Percentiles rank a stretch among this genome's conserved stretches.
Evolutionary conservation across 345 rosid genomes (phyloP).

Genomic region (Leavenworthia alabamica): DNA sequence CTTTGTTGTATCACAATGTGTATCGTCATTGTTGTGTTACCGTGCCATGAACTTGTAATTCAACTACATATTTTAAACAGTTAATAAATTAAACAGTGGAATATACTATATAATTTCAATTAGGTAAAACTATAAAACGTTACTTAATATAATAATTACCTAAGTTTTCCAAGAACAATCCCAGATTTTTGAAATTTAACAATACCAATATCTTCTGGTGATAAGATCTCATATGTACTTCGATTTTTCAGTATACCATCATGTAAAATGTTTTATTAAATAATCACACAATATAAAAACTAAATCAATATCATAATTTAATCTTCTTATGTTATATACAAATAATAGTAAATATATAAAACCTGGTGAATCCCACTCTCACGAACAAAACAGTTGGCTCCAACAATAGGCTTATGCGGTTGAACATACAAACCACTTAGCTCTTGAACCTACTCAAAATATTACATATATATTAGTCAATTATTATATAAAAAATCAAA

Average conservation of each 20-base stretch:
- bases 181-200: slow-evolving; percentile 57
- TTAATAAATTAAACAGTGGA: neutral
- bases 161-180: slow-evolving; percentile 82
- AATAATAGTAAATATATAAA: neutral
- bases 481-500: neutral
- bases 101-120: neutral
- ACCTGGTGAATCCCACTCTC: slow-evolving; percentile 76
- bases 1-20: too few species aligned
- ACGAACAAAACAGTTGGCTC: slow-evolving; percentile 87
- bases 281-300: neutral
- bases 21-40: too few species aligned
- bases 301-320: neutral
- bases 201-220: slow-evolving; percentile 80
- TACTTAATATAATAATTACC: too few species aligned
- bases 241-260: slow-evolving; percentile 89
- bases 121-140: neutral
- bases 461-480: neutral
- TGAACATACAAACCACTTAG: slow-evolving; percentile 65
- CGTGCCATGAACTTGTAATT: too few species aligned
- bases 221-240: slow-evolving; percentile 80
- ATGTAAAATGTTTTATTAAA: slow-evolving; percentile 34
- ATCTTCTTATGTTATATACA: neutral
- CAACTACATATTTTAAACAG: too few species aligned
- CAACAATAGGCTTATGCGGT: slow-evolving; percentile 93
- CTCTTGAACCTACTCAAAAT: slow-evolving; percentile 62